phyloP scores from a whole-genome alignment of 768 basidiomycete species.

The Hericium erinaceus region DNA sequence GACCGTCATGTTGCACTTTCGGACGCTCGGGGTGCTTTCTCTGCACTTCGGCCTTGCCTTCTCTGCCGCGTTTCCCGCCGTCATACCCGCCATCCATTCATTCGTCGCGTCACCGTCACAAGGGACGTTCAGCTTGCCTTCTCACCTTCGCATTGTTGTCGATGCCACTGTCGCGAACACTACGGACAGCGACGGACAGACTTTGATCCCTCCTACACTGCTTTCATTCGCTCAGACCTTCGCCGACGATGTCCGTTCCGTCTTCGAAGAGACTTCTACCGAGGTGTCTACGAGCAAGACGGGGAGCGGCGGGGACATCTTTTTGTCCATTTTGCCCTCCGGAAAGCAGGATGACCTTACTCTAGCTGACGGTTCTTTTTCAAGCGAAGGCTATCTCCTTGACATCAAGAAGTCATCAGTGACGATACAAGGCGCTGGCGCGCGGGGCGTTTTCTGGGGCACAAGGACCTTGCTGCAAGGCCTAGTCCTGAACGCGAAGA shows the following conservation, averaged over 20 bases:
- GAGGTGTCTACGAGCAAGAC: background rate
- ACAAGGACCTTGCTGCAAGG: conserved; percentile 21
- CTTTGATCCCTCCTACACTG: conserved; percentile 19
- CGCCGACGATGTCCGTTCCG: conserved; percentile 14
- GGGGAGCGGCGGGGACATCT: background rate
- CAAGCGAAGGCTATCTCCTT: conserved; percentile 18
- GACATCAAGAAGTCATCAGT: conserved; percentile 8
- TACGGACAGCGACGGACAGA: background rate
- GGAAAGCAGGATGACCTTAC: background rate
- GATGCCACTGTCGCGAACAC: background rate
- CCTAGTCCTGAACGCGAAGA: conserved; percentile 13
- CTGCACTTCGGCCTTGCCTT: conserved; percentile 10
- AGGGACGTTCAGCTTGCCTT: background rate
- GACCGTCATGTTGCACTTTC: background rate
- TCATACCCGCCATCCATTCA: background rate
- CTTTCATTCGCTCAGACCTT: conserved; percentile 16
- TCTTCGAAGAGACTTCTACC: conserved; percentile 11
- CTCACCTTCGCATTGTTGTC: background rate
- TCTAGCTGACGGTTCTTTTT: background rate
- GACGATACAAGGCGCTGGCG: conserved; percentile 15
- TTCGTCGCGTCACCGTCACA: background rate
- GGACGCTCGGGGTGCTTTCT: conserved; percentile 7
- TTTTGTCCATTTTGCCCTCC: background rate
- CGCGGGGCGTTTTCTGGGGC: conserved; percentile 20
- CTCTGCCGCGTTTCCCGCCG: background rate